phyloP scores from a whole-genome alignment of 1,284 basidiomycete species.

The Pascua guehoae region DNA sequence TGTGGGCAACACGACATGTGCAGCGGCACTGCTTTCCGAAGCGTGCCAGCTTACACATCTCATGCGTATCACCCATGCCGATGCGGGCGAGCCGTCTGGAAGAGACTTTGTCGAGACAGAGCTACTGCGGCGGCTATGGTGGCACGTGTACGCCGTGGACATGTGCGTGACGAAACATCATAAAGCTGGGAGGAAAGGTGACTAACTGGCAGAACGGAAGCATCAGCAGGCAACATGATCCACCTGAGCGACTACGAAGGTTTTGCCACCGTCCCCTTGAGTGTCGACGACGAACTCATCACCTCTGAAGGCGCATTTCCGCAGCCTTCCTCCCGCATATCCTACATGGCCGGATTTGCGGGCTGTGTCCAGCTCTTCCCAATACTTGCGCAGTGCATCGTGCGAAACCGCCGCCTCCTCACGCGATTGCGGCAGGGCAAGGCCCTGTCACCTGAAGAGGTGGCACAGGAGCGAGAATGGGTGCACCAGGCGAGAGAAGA shows the following conservation, averaged over 20 bases:
- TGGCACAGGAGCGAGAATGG: constrained; percentile 4
- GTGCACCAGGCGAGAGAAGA: not conserved
- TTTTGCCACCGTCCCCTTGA: constrained; percentile 22
- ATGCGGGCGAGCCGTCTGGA: not conserved
- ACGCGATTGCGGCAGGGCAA: not conserved
- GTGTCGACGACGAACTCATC: constrained; percentile 33
- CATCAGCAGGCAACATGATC: constrained; percentile 24
- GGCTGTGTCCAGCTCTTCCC: constrained; percentile 25
- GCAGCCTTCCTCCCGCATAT: constrained; percentile 6
- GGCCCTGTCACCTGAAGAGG: not conserved
- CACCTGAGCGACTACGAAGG: constrained; percentile 27
- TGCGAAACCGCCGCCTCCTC: constrained; percentile 16
- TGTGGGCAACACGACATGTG: constrained; percentile 21
- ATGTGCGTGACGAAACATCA: constrained; percentile 13
- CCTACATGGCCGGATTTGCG: constrained; percentile 28
- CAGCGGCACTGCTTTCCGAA: constrained; percentile 23
- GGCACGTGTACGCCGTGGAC: constrained; percentile 29
- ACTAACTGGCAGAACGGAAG: constrained; percentile 17
- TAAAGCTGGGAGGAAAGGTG: not conserved
- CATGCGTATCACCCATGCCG: constrained; percentile 17
- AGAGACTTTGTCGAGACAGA: constrained; percentile 17
- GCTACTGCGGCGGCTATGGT: constrained; percentile 23
- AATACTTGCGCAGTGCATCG: constrained; percentile 23
- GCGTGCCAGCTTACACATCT: constrained; percentile 29
- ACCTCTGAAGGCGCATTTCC: constrained; percentile 12